phyloP scores from a whole-genome alignment of 352 stramenopile species.

The Pythium scleroteichum region DNA sequence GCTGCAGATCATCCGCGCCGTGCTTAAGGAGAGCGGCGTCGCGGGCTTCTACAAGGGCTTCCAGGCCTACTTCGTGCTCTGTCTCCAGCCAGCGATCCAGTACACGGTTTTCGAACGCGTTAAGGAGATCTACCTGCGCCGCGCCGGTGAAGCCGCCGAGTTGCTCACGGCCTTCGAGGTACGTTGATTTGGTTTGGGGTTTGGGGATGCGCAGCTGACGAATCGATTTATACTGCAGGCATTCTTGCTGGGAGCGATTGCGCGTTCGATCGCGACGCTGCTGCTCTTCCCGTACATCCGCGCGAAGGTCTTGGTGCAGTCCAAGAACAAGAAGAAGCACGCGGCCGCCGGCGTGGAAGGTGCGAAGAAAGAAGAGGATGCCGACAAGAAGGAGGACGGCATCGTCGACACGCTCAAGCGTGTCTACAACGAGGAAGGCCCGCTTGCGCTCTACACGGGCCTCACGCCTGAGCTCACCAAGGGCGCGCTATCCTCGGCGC shows the following conservation, averaged over 20 bases:
- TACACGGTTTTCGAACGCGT: slow-evolving; percentile 96
- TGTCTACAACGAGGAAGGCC: slow-evolving; percentile 84
- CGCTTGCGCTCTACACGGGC: slow-evolving; percentile 91
- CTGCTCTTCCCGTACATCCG: slow-evolving; percentile 96
- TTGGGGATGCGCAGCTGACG: neutral
- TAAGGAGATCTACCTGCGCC: slow-evolving; percentile 67
- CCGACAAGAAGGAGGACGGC: slow-evolving; percentile 58
- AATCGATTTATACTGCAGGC: slow-evolving; percentile 73
- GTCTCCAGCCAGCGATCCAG: slow-evolving; percentile 96
- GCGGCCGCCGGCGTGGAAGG: slow-evolving; percentile 14
- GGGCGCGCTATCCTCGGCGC: slow-evolving; percentile 94
- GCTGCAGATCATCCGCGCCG: slow-evolving; percentile 57
- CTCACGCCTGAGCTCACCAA: slow-evolving; percentile 94
- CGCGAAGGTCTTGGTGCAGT: slow-evolving; percentile 95
- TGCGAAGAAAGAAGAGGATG: slow-evolving; percentile 17
- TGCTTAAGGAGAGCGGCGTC: slow-evolving; percentile 69
- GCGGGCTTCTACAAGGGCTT: slow-evolving; percentile 87
- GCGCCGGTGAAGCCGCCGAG: slow-evolving; percentile 58
- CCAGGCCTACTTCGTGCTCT: slow-evolving; percentile 93
- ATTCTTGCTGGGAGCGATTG: slow-evolving; percentile 94
- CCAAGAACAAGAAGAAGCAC: slow-evolving; percentile 67
- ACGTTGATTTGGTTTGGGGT: neutral
- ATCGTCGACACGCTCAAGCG: slow-evolving; percentile 77
- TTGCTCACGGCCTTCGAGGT: slow-evolving; percentile 72
- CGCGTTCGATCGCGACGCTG: slow-evolving; percentile 93